Base-by-base conservation (phyloP, 108 stramenopile genomes). In the Skeletonema menzelii region DNA sequence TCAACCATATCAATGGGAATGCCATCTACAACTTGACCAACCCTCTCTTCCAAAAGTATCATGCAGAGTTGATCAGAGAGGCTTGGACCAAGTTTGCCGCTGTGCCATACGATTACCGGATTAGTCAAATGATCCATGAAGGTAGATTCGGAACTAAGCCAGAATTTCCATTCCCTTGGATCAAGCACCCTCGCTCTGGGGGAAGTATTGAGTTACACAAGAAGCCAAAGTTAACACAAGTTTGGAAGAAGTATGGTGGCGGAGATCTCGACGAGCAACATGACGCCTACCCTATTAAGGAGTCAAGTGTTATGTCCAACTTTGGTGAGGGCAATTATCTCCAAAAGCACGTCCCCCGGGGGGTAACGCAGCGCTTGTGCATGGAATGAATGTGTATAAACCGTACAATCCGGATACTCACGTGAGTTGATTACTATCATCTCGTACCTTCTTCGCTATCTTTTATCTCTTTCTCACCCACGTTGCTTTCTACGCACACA, bases 1-100 rank as follows among this genome's bases (percentile, higher is more conserved):
- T 37, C 19, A 19, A 70, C 1, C 69, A 70, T 34, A 62, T 70
- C 60, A 70, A 70, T 40, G 69, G 69, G 12, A 70, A 70, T 62
- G 69, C 69, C 32, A 35, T 70, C 7, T 70, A 70, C 19, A 70
- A 70, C 28, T 10, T 62, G 5, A 37, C 60, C 26, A 22, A 70
- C 38, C 69, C 69, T 24, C 35, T 62, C 8, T 15, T 32, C n/a
- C 27, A 17, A 5, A 13, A n/a, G 5, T 20, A 27, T 26, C 27
- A 62, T 22, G 19, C 0, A 12, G 37, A 70, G 19, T 20, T 70
- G 8, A 27, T 59, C 8, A 12, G 10, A 19, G 69, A 70, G 34
- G 27, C 26, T 31, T 10, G 15, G 14, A 40, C 69, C 15, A 20
- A 17, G 14, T 70, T 62, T 61, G 62, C 61, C 6, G 69, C 60